Evolutionary conservation across 768 basidiomycete genomes (phyloP), one percentile per base, ranked within the genome.

Genomic region (Phlebiopsis flavidoalba): DNA sequence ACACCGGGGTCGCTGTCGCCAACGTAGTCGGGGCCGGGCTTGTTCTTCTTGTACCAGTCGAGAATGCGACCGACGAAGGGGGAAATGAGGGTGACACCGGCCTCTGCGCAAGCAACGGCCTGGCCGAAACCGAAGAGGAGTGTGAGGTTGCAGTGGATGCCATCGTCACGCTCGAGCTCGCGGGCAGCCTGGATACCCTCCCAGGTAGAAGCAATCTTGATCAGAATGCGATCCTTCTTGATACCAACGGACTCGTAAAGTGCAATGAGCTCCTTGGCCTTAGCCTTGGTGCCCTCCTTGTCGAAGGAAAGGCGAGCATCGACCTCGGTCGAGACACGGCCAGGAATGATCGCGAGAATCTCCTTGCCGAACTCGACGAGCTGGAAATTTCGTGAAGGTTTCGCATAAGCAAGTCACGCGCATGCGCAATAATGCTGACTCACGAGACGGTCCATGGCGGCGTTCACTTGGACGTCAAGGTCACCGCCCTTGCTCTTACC

Each of bases 171-270:
- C 81, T 99, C 97, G 66, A 99, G 88, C 76, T 95, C 89, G 64
- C 94, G 87, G 40, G 97, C 97, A 61, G 97, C 97, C 76, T 99
- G 96, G 79, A 99, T 99, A 77, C 97, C 97, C 78, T 98, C 97
- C 92, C 93, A 99, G 52, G 95, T 95, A 45, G 97, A 96, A 33
- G 96, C 97, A 72, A 99, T 98, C 82, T 99, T 99, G 86, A 99
- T 98, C 67, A 99, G 81, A 64, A 99, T 80, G 64, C 97, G 93
- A 47, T 98, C 95, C 78, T 91, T 93, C 73, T 85, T 79, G 79
- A 99, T 86, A 64, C 97, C 97, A 64, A 95, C 73, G n/a, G 91
- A 91, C 37, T 95, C 84, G 81, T 99, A 99, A 62, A 98, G 87
- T 40, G 86, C 86, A 68, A 99, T 98, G 71, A 98, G 85, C 70